Conservation (phyloP, 108 stramenopile genomes). For the Conticribra guillardii region DNA sequence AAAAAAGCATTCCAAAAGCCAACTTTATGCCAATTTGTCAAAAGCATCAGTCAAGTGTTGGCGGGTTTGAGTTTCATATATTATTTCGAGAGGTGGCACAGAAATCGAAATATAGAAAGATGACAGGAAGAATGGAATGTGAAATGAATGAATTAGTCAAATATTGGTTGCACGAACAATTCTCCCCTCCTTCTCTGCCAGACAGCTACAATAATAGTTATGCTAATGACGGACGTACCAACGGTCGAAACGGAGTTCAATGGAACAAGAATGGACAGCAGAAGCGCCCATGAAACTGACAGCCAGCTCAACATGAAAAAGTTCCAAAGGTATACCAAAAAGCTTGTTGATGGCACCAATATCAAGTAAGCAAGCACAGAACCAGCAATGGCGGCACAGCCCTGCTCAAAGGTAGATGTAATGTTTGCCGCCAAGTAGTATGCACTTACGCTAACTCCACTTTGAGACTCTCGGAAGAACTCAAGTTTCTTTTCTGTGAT, state of each 20-base stretch:
- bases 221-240: constrained; percentile 31
- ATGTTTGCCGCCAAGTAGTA: constrained; percentile 54
- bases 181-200: too few relatives aligned
- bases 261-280: constrained; percentile 48
- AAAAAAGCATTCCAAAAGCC: constrained; percentile 30
- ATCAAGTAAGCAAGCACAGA: constrained; percentile 40
- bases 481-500: constrained; percentile 49
- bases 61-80: neutral
- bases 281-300: constrained; percentile 45
- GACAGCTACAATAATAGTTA: neutral
- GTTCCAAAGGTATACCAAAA: constrained; percentile 19
- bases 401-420: constrained; percentile 41
- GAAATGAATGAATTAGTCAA: too few relatives aligned
- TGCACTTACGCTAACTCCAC: constrained; percentile 37
- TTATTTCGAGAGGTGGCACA: neutral
- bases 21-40: neutral
- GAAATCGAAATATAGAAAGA: neutral
- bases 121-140: neutral
- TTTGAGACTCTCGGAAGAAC: constrained; percentile 55
- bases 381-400: constrained; percentile 33
- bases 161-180: too few relatives aligned
- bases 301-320: constrained; percentile 50
- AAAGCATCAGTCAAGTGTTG: neutral
- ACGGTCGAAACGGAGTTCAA: constrained; percentile 36
- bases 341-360: neutral